Conservation (phyloP, 176 grass and related monocot species). For the Melocanna baccifera region DNA sequence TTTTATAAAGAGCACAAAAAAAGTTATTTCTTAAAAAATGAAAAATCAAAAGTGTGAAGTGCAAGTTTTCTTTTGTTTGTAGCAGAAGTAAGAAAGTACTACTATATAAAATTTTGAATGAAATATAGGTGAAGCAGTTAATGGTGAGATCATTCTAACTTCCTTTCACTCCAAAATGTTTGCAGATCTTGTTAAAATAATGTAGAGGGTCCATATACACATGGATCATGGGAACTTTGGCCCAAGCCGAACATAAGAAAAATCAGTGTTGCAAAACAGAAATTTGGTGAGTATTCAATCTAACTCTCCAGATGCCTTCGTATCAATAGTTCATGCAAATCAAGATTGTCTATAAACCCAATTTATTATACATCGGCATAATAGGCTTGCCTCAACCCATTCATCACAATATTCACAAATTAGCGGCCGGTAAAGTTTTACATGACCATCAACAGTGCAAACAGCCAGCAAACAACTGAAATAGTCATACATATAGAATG, state of each 20-base stretch:
- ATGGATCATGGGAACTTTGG: neutral
- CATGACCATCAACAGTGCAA: conserved; percentile 66
- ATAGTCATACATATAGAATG: conserved; percentile 18
- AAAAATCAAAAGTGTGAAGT: neutral
- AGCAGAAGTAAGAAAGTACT: conserved; percentile 19
- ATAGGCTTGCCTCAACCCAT: no score
- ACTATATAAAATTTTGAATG: neutral
- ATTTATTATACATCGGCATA: no score
- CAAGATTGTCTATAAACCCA: no score
- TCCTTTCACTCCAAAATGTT: neutral
- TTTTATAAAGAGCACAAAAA: conserved; percentile 12
- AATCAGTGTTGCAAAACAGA: neutral
- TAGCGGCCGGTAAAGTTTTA: conserved; percentile 72
- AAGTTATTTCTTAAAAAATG: neutral
- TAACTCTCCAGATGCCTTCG: no score
- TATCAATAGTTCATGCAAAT: no score
- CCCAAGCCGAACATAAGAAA: conserved; percentile 12
- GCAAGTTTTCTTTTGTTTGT: conserved; percentile 9
- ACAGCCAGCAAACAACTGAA: conserved; percentile 77
- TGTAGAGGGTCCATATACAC: neutral
- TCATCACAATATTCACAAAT: neutral
- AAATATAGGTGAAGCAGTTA: neutral
- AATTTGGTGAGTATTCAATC: neutral
- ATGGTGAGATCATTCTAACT: conserved; percentile 15
- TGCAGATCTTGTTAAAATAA: neutral